Evolutionary conservation across 2,329 filamentous ascomycete species (phyloP).

Genomic region (Ceratocystis alfenasii): DNA sequence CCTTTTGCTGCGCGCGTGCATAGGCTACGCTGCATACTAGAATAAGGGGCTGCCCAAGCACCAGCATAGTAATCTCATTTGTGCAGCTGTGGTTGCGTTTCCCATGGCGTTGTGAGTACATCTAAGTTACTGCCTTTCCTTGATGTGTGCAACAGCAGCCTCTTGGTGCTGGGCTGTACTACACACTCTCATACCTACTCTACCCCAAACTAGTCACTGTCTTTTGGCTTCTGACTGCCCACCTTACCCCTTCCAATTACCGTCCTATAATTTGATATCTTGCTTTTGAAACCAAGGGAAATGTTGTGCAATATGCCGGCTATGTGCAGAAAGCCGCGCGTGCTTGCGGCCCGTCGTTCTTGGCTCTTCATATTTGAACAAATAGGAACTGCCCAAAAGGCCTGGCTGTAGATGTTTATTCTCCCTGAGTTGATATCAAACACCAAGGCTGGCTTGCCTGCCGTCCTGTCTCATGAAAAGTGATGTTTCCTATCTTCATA

Average conservation of each 20-base stretch:
- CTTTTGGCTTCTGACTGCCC: neutral
- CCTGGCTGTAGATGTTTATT: neutral
- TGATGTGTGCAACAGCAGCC: too few species aligned
- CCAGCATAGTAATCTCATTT: too few species aligned
- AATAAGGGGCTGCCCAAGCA: neutral
- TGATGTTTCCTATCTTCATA: neutral
- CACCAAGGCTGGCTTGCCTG: neutral
- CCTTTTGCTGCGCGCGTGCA: neutral
- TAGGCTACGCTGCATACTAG: neutral
- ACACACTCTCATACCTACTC: neutral
- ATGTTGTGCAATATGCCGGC: neutral
- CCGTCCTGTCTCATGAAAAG: neutral
- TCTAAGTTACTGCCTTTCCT: too few species aligned
- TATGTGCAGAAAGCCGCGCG: neutral
- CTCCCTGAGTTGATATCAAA: neutral
- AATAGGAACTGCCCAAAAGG: neutral
- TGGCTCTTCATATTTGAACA: neutral
- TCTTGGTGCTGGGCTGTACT: neutral
- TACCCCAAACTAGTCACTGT: neutral
- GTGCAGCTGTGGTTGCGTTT: too few species aligned
- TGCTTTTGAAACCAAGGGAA: neutral
- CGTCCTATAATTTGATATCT: neutral
- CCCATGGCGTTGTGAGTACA: too few species aligned
- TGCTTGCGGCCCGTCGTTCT: neutral
- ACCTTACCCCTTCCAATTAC: neutral